Base-by-base conservation (phyloP, 1,139 yeast genomes). In the Hanseniaspora sp. region DNA sequence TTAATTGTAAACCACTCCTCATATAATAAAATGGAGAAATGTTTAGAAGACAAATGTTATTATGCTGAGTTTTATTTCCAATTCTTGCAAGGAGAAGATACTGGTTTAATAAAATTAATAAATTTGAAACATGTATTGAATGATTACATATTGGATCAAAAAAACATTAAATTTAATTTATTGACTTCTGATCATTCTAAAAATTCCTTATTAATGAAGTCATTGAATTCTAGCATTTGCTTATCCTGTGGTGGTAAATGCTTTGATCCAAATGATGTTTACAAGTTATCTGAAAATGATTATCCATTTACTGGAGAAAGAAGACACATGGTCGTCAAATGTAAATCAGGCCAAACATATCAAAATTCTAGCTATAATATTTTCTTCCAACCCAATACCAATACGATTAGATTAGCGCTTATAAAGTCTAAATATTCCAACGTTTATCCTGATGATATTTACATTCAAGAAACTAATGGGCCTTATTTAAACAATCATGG, bases 401-500 rank as follows among this genome's bases (percentile, higher is more conserved):
- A 69, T 47, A 66, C 64, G 31, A 67, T 77, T 17, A 69, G 72
- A 51, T 61, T 77, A n/a, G 63, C 67, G 54, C 63, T 73, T 18
- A 68, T 61, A 3, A 60, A 60, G 43, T 70, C 65, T 58, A 72
- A 59, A 64, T 58, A 74, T 65, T 39, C 28, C 9, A n/a, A 29
- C 7, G 13, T 42, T 30, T 31, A 35, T 8, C 44, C 67, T 63
- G 28, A 17, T 13, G 46, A 43, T 11, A 5, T 43, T 13, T 30
- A 31, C 29, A 43, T 43, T 4, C 35, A 31, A 17, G 46, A 67
- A 37, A 67, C 77, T 29, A 73, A 76, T 15, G 84, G 86, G 0
- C 92, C 92, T 1, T 84, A 83, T 62, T 69, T 84, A 62, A 82
- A 86, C 51, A 71, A 73, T 6, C 87, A 83, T 64, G 94, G 94